Evolutionary conservation across 2,329 filamentous ascomycete species (phyloP), one percentile per base, ranked within the genome.

Genomic region (Claviceps africana): DNA sequence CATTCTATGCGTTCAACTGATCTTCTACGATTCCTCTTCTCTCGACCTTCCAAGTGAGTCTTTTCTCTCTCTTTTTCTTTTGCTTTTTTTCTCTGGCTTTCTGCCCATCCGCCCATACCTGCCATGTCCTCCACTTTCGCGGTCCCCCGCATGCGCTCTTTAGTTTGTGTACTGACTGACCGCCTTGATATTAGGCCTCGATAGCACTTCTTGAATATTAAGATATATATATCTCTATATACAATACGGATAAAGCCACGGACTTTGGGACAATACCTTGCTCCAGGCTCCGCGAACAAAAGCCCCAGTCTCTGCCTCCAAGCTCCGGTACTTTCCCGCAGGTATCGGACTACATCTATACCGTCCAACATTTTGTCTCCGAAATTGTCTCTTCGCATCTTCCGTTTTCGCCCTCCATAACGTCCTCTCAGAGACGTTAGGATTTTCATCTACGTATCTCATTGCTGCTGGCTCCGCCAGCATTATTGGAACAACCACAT

Each of bases 341-440:
- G 77, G 84, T 89, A 90, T 94, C 86, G 86, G 85, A 80, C 83
- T 83, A 74, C 70, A 78, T 28, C 65, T 65, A 65, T 66, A 70
- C 73, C 79, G 82, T 82, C 75, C 89, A 95, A 77, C 72, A 95
- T 95, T 95, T 83, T 85, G 76, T 83, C 80, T 74, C 79, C 76
- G 72, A 85, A 88, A 80, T 81, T 82, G 73, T 85, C 88, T 72
- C 83, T 86, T 70, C 82, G 90, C 66, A 82, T 84, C 66, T 82
- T 90, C 70, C 86, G 85, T 71, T 83, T 84, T 68, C 82, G 87
- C 70, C 90, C 91, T 74, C 90, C 91, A 73, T 96, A 96, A 93
- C 86, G 84, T 82, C 77, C 76, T 72, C 70, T 64, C 72, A 76
- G 77, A 77, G 83, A 79, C 81, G 79, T 82, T 81, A 64, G 60